Percentiles rank a stretch among this genome's conserved stretches.
These are phyloP conservation scores for Nicotiana benthamiana DNA, from an alignment of 257 asterid genomes.

Conservation along the genomic window DNA sequence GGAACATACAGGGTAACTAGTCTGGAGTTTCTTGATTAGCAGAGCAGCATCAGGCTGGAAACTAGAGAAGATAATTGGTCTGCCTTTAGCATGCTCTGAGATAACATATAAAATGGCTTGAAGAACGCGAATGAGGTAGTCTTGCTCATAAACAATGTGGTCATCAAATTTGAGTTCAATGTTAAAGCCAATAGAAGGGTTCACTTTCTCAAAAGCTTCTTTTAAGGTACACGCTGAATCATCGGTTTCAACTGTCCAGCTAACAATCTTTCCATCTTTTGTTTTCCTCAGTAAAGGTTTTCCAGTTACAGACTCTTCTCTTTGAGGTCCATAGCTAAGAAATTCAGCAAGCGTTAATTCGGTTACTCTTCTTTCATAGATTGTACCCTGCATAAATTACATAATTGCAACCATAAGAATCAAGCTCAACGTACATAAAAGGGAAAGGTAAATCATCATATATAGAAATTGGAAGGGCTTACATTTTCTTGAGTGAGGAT, in stretches of 20 bases:
- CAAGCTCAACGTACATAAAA: not conserved
- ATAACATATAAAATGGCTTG: conserved; percentile 51
- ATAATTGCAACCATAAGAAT: not conserved
- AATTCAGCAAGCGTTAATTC: conserved; percentile 69
- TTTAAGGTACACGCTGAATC: conserved; percentile 68
- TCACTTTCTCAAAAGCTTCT: conserved; percentile 71
- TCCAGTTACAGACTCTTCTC: conserved; percentile 36
- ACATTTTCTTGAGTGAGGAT: conserved; percentile 67
- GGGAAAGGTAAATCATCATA: not conserved
- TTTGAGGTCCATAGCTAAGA: conserved; percentile 70
- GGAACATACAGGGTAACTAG: conserved; percentile 51
- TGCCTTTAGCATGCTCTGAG: conserved; percentile 45
- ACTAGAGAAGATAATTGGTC: conserved; percentile 64
- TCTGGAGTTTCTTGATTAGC: conserved; percentile 55
- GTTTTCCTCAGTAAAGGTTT: conserved; percentile 64
- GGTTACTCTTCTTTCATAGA: conserved; percentile 65
- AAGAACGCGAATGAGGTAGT: conserved; percentile 32
- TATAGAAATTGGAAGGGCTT: conserved; percentile 7
- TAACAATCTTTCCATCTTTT: conserved; percentile 60
- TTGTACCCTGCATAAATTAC: conserved; percentile 40
- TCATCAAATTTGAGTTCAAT: conserved; percentile 88
- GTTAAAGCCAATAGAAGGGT: conserved; percentile 71
- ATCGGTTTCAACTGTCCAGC: conserved; percentile 76
- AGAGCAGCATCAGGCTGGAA: conserved; percentile 93
- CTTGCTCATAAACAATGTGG: conserved; percentile 44